These are phyloP conservation scores for Rhizopogon hawkerae DNA, from an alignment of 1,284 basidiomycete genomes.

Conservation along the genomic window DNA sequence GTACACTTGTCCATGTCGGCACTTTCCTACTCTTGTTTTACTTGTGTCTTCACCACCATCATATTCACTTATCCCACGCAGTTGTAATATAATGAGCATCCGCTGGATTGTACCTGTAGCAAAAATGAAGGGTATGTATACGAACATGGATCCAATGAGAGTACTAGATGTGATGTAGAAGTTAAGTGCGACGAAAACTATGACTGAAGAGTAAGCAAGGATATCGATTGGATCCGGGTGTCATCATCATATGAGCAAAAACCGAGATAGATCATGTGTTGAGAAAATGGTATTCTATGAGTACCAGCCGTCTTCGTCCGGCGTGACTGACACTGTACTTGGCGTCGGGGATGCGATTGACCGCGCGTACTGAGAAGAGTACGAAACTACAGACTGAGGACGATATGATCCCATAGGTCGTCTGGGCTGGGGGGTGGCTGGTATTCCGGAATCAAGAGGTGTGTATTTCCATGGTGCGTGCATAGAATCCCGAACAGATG, in stretches of 20 bases:
- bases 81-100: slow-evolving; percentile 28
- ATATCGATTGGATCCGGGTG: slow-evolving; percentile 23
- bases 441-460: slow-evolving; percentile 17
- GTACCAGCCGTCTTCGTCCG: slow-evolving; percentile 72
- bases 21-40: not conserved
- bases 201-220: slow-evolving; percentile 1
- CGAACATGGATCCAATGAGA: slow-evolving; percentile 21
- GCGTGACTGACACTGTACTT: slow-evolving; percentile 61
- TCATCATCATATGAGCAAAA: slow-evolving; percentile 8
- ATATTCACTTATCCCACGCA: slow-evolving; percentile 14
- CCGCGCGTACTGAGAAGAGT: slow-evolving; percentile 17
- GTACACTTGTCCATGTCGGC: not conserved
- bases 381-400: slow-evolving; percentile 1
- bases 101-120: slow-evolving; percentile 37
- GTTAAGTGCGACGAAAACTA: slow-evolving; percentile 2
- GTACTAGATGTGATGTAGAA: slow-evolving; percentile 5
- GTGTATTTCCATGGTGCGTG: slow-evolving; percentile 43
- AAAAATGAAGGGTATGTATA: slow-evolving; percentile 31
- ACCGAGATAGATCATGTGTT: slow-evolving; percentile 2
- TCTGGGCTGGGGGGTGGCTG: slow-evolving; percentile 32
- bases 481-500: slow-evolving; percentile 65
- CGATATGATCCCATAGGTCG: slow-evolving; percentile 20
- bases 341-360: slow-evolving; percentile 60
- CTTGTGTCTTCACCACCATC: not conserved
- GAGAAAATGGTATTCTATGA: slow-evolving; percentile 28